phyloP scores from a whole-genome alignment of 305 asterid species.

The Rubia balearica region DNA sequence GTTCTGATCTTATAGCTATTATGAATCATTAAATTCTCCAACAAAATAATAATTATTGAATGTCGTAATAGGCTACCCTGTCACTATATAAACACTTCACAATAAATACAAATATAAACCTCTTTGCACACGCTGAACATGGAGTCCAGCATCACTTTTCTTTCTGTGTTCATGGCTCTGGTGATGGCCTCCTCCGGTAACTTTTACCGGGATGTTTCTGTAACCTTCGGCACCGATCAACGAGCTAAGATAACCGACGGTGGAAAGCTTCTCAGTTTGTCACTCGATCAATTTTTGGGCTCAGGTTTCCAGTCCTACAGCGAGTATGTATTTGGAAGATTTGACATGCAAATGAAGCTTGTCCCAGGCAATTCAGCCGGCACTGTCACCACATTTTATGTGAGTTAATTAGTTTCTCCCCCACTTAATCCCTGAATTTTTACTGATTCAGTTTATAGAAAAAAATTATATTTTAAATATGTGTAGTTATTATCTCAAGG shows the following conservation, averaged over 20 bases:
- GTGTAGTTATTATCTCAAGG: conserved; percentile 47
- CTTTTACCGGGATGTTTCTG: conserved; percentile 1
- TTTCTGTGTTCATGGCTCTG: conserved; percentile 10
- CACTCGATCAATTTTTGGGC: conserved; percentile 14
- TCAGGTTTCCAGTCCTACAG: conserved; percentile 20
- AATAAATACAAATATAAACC: neutral
- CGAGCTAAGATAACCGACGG: conserved; percentile 13
- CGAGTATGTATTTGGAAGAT: conserved; percentile 19
- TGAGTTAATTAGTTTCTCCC: neutral
- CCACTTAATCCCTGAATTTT: neutral
- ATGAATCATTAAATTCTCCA: conserved; percentile 1
- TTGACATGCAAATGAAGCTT: conserved; percentile 22
- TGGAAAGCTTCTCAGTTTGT: conserved; percentile 11
- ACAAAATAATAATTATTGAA: neutral
- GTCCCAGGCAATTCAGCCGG: conserved; percentile 18
- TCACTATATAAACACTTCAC: conserved; percentile 2
- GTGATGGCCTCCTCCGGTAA: conserved; percentile 13
- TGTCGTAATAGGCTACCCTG: neutral
- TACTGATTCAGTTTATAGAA: neutral
- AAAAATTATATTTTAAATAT: too few relatives aligned
- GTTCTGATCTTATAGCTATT: neutral
- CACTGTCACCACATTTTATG: conserved; percentile 21
- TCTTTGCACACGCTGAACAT: neutral
- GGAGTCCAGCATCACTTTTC: neutral
- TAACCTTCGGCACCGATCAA: conserved; percentile 17